Evolutionary conservation across 768 basidiomycete species (phyloP).

Genomic region (Rhodotorula toruloides): DNA sequence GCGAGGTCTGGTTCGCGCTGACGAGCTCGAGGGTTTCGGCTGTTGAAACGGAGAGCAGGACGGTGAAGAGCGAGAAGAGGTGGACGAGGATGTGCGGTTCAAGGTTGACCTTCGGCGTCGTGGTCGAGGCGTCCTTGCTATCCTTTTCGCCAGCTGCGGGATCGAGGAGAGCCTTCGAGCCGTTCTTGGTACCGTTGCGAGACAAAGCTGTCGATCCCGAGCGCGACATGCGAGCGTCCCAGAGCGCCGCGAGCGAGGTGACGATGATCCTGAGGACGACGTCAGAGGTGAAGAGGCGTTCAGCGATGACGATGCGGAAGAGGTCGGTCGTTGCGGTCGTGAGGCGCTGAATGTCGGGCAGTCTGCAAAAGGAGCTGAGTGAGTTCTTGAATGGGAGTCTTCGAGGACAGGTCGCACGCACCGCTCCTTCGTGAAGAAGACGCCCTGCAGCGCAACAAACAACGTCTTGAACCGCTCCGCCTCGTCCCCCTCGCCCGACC

Average conservation of each 20-base stretch:
- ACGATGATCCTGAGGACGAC: conserved; percentile 68
- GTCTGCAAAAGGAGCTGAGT: background rate
- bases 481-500: conserved; percentile 13
- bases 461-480: conserved; percentile 67
- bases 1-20: background rate
- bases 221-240: conserved; percentile 74
- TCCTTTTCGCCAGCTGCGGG: background rate
- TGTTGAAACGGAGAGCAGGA: conserved; percentile 62
- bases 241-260: conserved; percentile 72
- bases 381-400: background rate
- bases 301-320: conserved; percentile 60
- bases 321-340: conserved; percentile 55
- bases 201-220: background rate
- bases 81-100: conserved; percentile 67
- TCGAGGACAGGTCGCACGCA: conserved; percentile 24
- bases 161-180: conserved; percentile 3
- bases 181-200: background rate
- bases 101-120: conserved; percentile 34
- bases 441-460: conserved; percentile 68
- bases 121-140: background rate
- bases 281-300: conserved; percentile 68
- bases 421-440: conserved; percentile 55
- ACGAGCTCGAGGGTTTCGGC: conserved; percentile 52
- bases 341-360: conserved; percentile 46
- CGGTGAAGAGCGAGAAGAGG: conserved; percentile 60